Conservation (phyloP, 129 eudicot species). For the Kitagawia praeruptora region DNA sequence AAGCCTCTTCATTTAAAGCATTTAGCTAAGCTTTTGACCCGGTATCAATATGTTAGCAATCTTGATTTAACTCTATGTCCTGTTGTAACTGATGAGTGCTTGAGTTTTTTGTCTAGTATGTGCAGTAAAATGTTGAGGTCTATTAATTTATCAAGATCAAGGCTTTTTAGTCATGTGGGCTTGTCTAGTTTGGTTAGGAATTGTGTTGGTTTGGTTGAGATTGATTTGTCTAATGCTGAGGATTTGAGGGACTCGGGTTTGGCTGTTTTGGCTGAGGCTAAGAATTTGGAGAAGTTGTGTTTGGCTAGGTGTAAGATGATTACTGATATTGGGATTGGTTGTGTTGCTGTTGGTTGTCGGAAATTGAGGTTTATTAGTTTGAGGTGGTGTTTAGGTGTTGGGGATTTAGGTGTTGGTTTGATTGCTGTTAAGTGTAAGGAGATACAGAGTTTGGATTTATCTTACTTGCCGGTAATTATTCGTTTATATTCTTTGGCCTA, state of each 20-base stretch:
- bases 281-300: slow-evolving; percentile 68
- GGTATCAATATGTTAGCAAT: slow-evolving; percentile 44
- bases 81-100: slow-evolving; percentile 40
- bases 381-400: slow-evolving; percentile 94
- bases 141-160: slow-evolving; percentile 68
- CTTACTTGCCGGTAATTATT: slow-evolving; percentile 78
- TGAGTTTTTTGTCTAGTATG: slow-evolving; percentile 21
- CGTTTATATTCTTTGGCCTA: neutral
- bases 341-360: slow-evolving; percentile 91
- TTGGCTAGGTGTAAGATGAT: slow-evolving; percentile 64
- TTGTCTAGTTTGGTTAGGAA: slow-evolving; percentile 46
- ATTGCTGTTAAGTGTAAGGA: slow-evolving; percentile 89
- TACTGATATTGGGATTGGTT: slow-evolving; percentile 91
- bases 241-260: slow-evolving; percentile 56
- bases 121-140: slow-evolving; percentile 32
- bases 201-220: slow-evolving; percentile 57
- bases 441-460: slow-evolving; percentile 78
- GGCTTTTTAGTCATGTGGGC: slow-evolving; percentile 58
- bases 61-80: slow-evolving; percentile 84
- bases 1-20: slow-evolving; percentile 64
- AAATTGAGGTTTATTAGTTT: slow-evolving; percentile 61
- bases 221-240: slow-evolving; percentile 71
- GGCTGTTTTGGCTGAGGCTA: slow-evolving; percentile 59
- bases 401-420: slow-evolving; percentile 91
- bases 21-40: slow-evolving; percentile 30